Conservation (phyloP, 148 eudicot species). For the Amaranthus cruentus region DNA sequence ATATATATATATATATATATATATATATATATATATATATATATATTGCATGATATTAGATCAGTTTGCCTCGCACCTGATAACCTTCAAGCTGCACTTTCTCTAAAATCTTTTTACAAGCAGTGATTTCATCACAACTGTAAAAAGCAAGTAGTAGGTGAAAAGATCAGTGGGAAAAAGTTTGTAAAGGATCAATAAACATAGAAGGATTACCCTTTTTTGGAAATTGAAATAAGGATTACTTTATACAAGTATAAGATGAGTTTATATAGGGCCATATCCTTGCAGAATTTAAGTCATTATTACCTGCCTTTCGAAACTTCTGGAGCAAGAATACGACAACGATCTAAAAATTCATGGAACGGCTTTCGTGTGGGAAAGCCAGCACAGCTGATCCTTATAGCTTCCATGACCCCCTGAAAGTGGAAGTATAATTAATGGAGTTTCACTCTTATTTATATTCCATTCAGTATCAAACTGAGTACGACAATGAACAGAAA, state of each 20-base stretch:
- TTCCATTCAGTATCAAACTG: not conserved
- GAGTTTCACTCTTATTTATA: not conserved
- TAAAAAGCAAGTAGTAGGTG: constrained; percentile 15
- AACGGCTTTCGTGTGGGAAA: constrained; percentile 83
- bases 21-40: not conserved
- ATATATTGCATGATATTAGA: not conserved
- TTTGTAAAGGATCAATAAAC: constrained; percentile 1
- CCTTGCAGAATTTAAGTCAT: not conserved
- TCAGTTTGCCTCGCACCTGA: constrained; percentile 49
- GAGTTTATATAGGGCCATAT: not conserved
- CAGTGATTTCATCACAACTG: constrained; percentile 60
- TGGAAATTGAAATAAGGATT: not conserved
- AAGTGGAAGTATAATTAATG: constrained; percentile 13
- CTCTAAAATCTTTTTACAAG: constrained; percentile 59
- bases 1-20: not conserved
- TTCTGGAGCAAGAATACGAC: constrained; percentile 72
- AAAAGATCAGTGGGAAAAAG: not conserved
- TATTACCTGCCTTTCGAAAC: constrained; percentile 62
- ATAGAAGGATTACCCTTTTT: not conserved
- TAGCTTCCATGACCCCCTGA: constrained; percentile 99
- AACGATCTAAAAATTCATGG: constrained; percentile 68
- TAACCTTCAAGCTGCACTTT: constrained; percentile 70
- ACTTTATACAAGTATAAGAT: not conserved
- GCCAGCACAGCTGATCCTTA: constrained; percentile 97
- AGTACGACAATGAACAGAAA: constrained; percentile 12